Percentiles rank a stretch among this genome's conserved stretches.
Evolutionary conservation across 192 early-diverging fungal genomes (phyloP).

Genomic region (Coemansia sp.): DNA sequence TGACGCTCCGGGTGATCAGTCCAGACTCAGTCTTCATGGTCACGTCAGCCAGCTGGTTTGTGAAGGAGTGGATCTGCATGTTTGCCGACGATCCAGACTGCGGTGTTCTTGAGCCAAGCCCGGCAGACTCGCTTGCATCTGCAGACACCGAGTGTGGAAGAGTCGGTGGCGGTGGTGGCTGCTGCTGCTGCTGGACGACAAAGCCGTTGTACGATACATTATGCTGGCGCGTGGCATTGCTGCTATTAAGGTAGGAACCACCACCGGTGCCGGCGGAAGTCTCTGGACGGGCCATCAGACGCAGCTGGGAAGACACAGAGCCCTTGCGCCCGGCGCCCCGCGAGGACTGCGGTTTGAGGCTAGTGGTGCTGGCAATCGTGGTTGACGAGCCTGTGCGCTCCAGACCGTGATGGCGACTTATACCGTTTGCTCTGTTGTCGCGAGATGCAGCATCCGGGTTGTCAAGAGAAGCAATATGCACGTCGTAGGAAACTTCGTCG

Average conservation of each 20-base stretch:
- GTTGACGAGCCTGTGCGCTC: constrained; percentile 41
- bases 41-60: constrained; percentile 42
- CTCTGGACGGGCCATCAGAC: constrained; percentile 43
- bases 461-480: constrained; percentile 33
- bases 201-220: constrained; percentile 31
- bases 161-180: too few species aligned
- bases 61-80: constrained; percentile 18
- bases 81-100: constrained; percentile 10
- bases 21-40: constrained; percentile 51
- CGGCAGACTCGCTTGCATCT: constrained; percentile 26
- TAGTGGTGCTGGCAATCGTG: constrained; percentile 11
- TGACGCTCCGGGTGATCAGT: constrained; percentile 50
- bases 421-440: background rate
- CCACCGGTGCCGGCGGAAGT: constrained; percentile 15
- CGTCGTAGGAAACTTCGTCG: constrained; percentile 46
- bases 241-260: background rate
- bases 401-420: background rate
- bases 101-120: background rate
- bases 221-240: constrained; percentile 7
- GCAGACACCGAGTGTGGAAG: constrained; percentile 27
- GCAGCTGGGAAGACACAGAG: constrained; percentile 51
- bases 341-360: constrained; percentile 12
- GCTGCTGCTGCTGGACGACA: constrained; percentile 1
- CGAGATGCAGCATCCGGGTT: constrained; percentile 3
- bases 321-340: constrained; percentile 33